Base-by-base conservation (phyloP, 2,329 filamentous ascomycete genomes). In the Colletotrichum tabaci region DNA sequence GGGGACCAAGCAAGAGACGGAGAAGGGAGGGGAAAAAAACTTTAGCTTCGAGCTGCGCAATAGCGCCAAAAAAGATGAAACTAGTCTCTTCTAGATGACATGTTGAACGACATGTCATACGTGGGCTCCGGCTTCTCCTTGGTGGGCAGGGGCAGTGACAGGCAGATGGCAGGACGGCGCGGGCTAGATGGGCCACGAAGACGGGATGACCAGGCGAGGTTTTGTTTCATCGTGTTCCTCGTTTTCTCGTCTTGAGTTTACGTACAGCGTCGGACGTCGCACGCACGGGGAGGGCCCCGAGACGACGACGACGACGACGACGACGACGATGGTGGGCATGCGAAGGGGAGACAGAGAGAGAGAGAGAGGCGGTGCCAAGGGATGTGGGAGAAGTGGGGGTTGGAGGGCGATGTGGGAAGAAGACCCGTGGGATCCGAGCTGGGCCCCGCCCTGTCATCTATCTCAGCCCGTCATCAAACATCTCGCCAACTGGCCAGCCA, bases 401-500 rank as follows among this genome's bases (percentile, higher is more conserved):
- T 9, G 21, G 15, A 35, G 2, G 40, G 15, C 40, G 57, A 12
- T 38, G 23, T 35, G 49, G 21, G 47, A n/a, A 23, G 42, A 23
- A 23, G 42, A 23, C 35, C 42, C 23, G 21, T 38, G 23, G 61
- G 47, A 66, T 50, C 42, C 63, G 64, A 62, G 44, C 15, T 6
- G 6, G 30, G 30, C 52, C 52, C 65, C 65, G 57, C 52, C 30
- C 65, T 63, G 65, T 68, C 65, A 68, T 71, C 69, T 71, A 71
- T 71, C 65, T 68, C 65, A 64, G 65, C 65, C 65, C 55, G 60
- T 63, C 53, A 71, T 71, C 65, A 71, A 68, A 71, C 69, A 38
- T 30, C n/a, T 21, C 55, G 42, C 50, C 30, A 42, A 21, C 53
- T 30, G 18, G 52, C 10, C 52, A n/a, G 52, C 30, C 18, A 55